phyloP scores from a whole-genome alignment of 2,329 filamentous ascomycete genomes.

The Beauveria sp. region DNA sequence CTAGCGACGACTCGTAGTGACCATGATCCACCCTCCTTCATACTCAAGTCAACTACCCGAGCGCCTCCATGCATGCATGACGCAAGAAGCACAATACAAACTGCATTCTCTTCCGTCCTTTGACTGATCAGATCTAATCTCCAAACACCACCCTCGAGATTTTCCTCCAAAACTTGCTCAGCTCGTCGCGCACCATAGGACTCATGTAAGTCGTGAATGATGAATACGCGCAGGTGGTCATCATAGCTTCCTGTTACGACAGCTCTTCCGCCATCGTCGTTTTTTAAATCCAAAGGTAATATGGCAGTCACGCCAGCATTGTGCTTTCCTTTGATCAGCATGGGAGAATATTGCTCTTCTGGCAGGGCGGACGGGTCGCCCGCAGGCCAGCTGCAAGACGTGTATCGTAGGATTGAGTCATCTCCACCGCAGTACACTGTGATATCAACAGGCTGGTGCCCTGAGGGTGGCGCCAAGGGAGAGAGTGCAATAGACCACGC shows the following conservation, averaged over 20 bases:
- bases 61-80: slow-evolving; percentile 92
- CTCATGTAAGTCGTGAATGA: slow-evolving; percentile 34
- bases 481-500: slow-evolving; percentile 67
- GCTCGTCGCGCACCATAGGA: slow-evolving; percentile 35
- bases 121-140: slow-evolving; percentile 57
- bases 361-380: slow-evolving; percentile 11
- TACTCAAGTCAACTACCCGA: slow-evolving; percentile 49
- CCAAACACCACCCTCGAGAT: slow-evolving; percentile 82
- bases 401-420: slow-evolving; percentile 55
- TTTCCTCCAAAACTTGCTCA: slow-evolving; percentile 52
- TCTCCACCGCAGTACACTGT: slow-evolving; percentile 66
- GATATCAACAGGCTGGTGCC: slow-evolving; percentile 21
- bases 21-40: slow-evolving; percentile 39
- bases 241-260: slow-evolving; percentile 89
- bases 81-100: slow-evolving; percentile 53
- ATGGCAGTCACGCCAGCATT: slow-evolving; percentile 85
- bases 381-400: slow-evolving; percentile 23
- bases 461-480: slow-evolving; percentile 18
- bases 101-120: slow-evolving; percentile 18
- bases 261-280: slow-evolving; percentile 41
- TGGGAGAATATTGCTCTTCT: slow-evolving; percentile 19
- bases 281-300: slow-evolving; percentile 51
- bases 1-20: slow-evolving; percentile 56
- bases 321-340: slow-evolving; percentile 45
- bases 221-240: slow-evolving; percentile 66